A percentile compares a stretch with the other conserved stretches of the same genome.
Conservation (phyloP, 2,329 filamentous ascomycete species). For the Lasiodiplodia gonubiensis region DNA sequence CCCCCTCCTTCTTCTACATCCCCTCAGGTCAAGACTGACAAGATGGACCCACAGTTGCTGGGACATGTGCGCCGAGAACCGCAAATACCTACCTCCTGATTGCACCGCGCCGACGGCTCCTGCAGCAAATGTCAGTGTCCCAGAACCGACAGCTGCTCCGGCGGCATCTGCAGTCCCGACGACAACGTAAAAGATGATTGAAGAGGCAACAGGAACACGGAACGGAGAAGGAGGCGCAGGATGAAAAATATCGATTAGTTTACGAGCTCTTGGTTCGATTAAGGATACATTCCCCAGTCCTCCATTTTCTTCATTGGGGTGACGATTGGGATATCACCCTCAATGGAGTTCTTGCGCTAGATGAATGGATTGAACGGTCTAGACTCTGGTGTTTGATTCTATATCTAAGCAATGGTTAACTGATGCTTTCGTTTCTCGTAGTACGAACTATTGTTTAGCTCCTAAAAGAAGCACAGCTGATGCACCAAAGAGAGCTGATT, state of each 20-base stretch:
- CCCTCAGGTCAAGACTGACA: not conserved
- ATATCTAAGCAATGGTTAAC: slow-evolving; percentile 3
- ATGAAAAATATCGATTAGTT: too few relatives aligned
- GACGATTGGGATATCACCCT: too few relatives aligned
- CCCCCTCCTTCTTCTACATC: not conserved
- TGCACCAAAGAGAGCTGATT: not conserved
- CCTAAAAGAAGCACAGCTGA: slow-evolving; percentile 1
- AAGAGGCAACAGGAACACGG: too few relatives aligned
- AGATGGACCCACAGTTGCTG: not conserved
- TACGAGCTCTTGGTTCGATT: too few relatives aligned
- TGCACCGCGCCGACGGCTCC: not conserved
- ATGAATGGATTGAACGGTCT: not conserved
- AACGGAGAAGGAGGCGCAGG: too few relatives aligned
- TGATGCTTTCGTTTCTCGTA: not conserved
- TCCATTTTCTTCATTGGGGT: not conserved
- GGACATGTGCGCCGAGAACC: slow-evolving; percentile 12
- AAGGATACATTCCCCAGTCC: too few relatives aligned
- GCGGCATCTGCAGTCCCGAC: not conserved
- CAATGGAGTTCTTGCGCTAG: too few relatives aligned
- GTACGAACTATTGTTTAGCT: not conserved
- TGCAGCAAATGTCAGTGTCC: not conserved
- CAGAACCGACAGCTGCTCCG: not conserved
- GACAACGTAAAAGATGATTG: not conserved
- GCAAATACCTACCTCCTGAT: not conserved
- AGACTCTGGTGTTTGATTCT: not conserved